Base-by-base conservation (phyloP, 1,139 yeast species). In the Sugiyamaella novakii region DNA sequence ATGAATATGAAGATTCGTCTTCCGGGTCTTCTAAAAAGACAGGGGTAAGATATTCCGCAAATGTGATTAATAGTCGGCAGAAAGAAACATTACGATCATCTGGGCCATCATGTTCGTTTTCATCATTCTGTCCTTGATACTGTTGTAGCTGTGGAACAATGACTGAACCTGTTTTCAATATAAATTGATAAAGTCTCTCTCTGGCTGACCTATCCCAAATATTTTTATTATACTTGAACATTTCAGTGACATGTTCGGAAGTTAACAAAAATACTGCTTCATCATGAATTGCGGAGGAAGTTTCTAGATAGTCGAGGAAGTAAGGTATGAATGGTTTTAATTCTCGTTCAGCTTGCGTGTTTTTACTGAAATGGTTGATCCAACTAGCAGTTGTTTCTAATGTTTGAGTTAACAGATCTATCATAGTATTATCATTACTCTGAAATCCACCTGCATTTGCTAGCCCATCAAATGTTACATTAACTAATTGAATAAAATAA, bases 321-420 rank as follows among this genome's bases (percentile, higher is more conserved):
- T n/a, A 14, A 11, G 43, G 31, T 7, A 33, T 30, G 28, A 45
- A 45, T 4, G 12, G 38, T n/a, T 37, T 38, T 5, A 45, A 30
- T 12, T 37, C 34, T 18, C 27, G 19, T 24, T 45, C 48, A 15
- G 42, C 43, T 17, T 21, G 14, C 3, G 35, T 14, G 27, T 24
- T 11, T 19, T 38, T 37, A 12, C 10, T 14, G 37, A 57, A 55
- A 35, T 56, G 58, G 3, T 48, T 36, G n/a, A 59, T 51, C 63
- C 63, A 61, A 4, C 44, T 35, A 14, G 50, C 50, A 10, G 50
- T 38, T 5, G 57, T 52, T 8, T 48, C 53, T 21, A 57, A 34
- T 5, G 33, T 18, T n/a, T 6, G 53, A 49, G 2, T 45, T 39
- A 15, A 39, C 18, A 25, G 50, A 43, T 22, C 40, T 7, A 25